phyloP scores from a whole-genome alignment of 2,329 filamentous ascomycete genomes.

The Penicillium sp. region DNA sequence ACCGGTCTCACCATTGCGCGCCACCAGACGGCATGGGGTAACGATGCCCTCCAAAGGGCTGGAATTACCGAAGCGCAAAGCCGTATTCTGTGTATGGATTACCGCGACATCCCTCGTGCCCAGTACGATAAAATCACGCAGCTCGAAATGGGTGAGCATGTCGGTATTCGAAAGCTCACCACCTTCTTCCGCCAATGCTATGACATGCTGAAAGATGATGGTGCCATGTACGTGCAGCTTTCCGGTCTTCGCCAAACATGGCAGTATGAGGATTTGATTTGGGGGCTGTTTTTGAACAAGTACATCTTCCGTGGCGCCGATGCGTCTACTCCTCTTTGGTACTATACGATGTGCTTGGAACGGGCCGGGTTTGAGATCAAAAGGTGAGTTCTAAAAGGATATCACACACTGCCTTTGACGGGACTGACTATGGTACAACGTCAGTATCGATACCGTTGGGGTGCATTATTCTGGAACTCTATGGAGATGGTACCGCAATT shows the following conservation, averaged over 20 bases:
- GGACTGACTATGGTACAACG: too few relatives aligned
- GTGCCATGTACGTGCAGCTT: slow-evolving; percentile 83
- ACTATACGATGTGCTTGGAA: slow-evolving; percentile 73
- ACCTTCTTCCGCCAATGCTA: slow-evolving; percentile 75
- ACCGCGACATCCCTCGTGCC: slow-evolving; percentile 80
- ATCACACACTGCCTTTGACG: too few relatives aligned
- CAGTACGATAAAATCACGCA: slow-evolving; percentile 85
- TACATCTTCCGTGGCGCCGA: slow-evolving; percentile 92
- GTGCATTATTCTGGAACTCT: slow-evolving; percentile 89
- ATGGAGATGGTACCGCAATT: slow-evolving; percentile 94
- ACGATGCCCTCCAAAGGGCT: slow-evolving; percentile 71
- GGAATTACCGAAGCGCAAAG: slow-evolving; percentile 77
- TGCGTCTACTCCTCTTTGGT: slow-evolving; percentile 80
- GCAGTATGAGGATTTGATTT: slow-evolving; percentile 91
- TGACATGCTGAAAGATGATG: slow-evolving; percentile 88
- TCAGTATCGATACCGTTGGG: slow-evolving; percentile 71
- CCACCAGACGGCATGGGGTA: slow-evolving; percentile 90
- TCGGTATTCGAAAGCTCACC: slow-evolving; percentile 77
- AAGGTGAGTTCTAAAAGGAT: slow-evolving; percentile 35
- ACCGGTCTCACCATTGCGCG: slow-evolving; percentile 79
- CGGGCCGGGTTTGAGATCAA: slow-evolving; percentile 79
- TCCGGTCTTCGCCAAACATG: slow-evolving; percentile 80
- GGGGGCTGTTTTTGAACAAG: slow-evolving; percentile 96
- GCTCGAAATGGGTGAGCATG: slow-evolving; percentile 92
- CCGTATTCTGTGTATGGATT: slow-evolving; percentile 85